Evolutionary conservation across 768 basidiomycete species (phyloP), one percentile per base, ranked within the genome.

Genomic region (Tulasnella sp.): DNA sequence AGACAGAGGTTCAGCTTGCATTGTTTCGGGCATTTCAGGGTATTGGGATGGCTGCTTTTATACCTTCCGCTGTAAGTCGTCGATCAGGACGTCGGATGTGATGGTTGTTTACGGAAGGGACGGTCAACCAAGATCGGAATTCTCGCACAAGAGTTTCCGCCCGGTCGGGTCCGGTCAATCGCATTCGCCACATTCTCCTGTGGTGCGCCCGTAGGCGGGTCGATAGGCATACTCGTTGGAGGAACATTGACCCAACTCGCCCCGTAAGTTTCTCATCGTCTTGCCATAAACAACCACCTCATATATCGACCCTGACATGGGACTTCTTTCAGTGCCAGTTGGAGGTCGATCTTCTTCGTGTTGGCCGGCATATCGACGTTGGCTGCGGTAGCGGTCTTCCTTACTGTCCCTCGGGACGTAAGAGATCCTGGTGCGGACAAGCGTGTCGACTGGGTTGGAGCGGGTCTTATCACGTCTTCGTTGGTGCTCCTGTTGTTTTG

Each of bases 181-280:
- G 91, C 88, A 0, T 94, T 93, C 61, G 79, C 91, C 0, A 80
- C 83, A 0, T 93, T 91, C 62, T 75, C 83, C 0, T 86, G 88
- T 0, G 92, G 92, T 25, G 86, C 84, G 0, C 89, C 91, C 0
- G 65, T 92, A 4, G 91, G 91, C 0, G 84, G 76, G 0, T 83
- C 79, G 0, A 69, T 90, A 12, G 89, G 91, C 1, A 73, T 74
- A 29, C 69, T 80, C 0, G 58, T 88, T 0, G 88, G 89, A 15
- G 55, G 55, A 4, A 57, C 55, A 23, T 21, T 57, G 19, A 57
- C 55, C 6, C 76, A 87, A 63, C 70, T 74, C 6, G 69, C 69
- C 46, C 25, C 49, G 73, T 75, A 57, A 54, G 70, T 66, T 2
- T n/a, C 2, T 9, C 32, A 6, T 29, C 23, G 32, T 11, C 2